phyloP scores from a whole-genome alignment of 495 filamentous ascomycete genomes.

The Polyplosphaeria fusca region DNA sequence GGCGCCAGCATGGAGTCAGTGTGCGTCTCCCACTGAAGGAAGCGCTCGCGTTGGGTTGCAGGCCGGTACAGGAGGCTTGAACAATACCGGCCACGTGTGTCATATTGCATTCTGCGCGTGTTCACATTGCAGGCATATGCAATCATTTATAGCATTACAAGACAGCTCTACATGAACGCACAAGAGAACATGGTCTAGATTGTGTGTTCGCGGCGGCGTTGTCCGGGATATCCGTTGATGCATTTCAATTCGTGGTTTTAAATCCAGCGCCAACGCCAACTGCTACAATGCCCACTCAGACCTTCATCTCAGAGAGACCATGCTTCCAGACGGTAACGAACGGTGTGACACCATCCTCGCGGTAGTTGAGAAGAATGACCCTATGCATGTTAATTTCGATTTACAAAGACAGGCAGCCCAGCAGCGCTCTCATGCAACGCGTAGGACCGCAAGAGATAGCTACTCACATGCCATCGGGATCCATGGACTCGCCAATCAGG shows the following conservation, averaged over 20 bases:
- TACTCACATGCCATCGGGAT: slow-evolving; percentile 93
- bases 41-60: no score
- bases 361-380: slow-evolving; percentile 93
- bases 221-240: slow-evolving; percentile 29
- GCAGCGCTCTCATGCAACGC: no score
- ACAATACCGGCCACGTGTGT: no score
- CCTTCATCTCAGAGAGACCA: slow-evolving; percentile 85
- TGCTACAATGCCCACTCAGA: slow-evolving; percentile 53
- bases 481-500: slow-evolving; percentile 85
- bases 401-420: no score
- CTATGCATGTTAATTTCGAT: no score
- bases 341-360: slow-evolving; percentile 90
- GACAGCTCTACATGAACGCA: not conserved
- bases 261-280: not conserved
- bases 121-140: no score
- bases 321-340: slow-evolving; percentile 94
- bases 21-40: no score
- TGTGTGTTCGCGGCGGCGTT: slow-evolving; percentile 13
- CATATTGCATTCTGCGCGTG: no score
- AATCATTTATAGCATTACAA: no score
- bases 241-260: slow-evolving; percentile 16
- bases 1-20: no score
- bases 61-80: no score
- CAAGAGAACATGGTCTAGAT: not conserved
- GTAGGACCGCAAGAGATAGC: no score